Base-by-base conservation (phyloP, 2,329 filamentous ascomycete species). In the Ascochyta lentis region DNA sequence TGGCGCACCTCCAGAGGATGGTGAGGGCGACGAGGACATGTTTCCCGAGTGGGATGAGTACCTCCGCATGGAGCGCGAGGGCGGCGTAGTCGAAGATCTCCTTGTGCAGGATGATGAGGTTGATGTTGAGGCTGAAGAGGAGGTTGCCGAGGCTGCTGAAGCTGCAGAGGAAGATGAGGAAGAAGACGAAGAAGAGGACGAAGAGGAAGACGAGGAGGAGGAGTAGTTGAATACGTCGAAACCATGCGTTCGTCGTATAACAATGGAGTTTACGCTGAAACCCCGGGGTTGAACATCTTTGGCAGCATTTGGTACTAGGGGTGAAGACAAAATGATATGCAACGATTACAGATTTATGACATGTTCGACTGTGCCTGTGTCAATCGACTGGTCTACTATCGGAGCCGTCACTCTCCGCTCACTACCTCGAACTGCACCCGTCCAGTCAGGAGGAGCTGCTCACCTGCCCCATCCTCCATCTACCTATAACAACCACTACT, bases 21-120 rank as follows among this genome's bases (percentile, higher is more conserved):
- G 77, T 3, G 82, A 83, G 57, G 79, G 80, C 6, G 84, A 86
- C 58, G 89, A 89, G 37, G 93, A 96, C 3, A 83, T 99, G 65
- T 99, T 99, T 79, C 94, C 94, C 0, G 92, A 97, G 70, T 99
- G 95, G 95, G 90, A 96, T 4, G 89, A 95, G 76, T 97, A 91
- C 81, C 73, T 98, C 66, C 83, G 84, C 70, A 74, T 96, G 59
- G 95, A 98, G 80, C 85, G 83, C 56, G 88, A 92, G 66, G 89
- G 90, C 3, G 82, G 81, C 3, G 74, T 78, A 46, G 77, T 77
- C 31, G 76, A 76, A 38, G 74, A 74, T 50, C 59, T 69, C 53
- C 49, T 68, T 33, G 56, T 70, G 9, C 71, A 64, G 27, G 73
- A 69, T 16, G 69, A 67, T 7, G 73, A 69, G 22, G 72, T 60